Percentiles rank a stretch among this genome's conserved stretches.
Evolutionary conservation across 768 basidiomycete species (phyloP).

Genomic region (Termitomyces sp.): DNA sequence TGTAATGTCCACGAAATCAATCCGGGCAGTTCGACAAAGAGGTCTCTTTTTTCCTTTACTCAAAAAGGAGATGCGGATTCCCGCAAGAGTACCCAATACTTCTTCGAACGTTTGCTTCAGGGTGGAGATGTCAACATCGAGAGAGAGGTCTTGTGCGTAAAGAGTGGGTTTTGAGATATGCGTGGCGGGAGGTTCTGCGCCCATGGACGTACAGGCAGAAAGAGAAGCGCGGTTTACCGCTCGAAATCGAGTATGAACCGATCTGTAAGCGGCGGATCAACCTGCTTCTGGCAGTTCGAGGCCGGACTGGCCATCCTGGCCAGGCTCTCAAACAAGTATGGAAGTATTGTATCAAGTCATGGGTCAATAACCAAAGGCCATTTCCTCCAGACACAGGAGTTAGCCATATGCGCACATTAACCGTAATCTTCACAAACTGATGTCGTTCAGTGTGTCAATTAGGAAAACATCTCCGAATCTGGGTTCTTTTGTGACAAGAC

Average conservation of each 20-base stretch:
- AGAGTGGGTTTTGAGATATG: background rate
- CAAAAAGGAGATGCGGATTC: background rate
- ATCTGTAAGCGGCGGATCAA: background rate
- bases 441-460: background rate
- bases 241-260: background rate
- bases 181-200: background rate
- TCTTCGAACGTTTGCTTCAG: background rate
- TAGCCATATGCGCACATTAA: no score
- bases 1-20: background rate
- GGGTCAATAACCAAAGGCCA: background rate
- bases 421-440: background rate
- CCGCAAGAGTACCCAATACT: background rate
- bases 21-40: background rate
- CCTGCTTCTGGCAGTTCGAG: background rate
- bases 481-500: no score
- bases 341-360: no score
- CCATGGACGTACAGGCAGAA: no score
- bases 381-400: background rate
- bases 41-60: background rate
- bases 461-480: background rate
- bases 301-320: background rate
- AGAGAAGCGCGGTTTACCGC: background rate
- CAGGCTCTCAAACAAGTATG: background rate
- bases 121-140: background rate
- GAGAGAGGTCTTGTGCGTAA: background rate